Percentiles rank a stretch among this genome's conserved stretches.
These are phyloP conservation scores for Hymenoscyphus fructigenus DNA, from an alignment of 2,329 filamentous ascomycete genomes.

Conservation along the genomic window DNA sequence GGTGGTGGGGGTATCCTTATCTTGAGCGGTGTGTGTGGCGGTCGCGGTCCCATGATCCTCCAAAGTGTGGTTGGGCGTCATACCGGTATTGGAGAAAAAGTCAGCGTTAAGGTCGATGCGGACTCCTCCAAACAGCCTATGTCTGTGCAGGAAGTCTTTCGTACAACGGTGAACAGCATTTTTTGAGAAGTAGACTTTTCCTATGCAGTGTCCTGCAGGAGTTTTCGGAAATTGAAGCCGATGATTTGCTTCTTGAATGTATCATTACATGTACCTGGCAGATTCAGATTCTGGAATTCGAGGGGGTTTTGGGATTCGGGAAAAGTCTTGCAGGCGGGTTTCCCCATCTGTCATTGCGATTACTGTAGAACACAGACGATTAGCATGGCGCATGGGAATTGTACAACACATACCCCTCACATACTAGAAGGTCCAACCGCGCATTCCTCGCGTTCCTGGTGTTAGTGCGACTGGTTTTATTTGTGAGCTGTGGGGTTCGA, in stretches of 20 bases:
- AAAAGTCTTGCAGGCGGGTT: no score
- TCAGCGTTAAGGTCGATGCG: background rate
- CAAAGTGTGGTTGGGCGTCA: conserved; percentile 3
- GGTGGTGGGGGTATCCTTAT: conserved; percentile 5
- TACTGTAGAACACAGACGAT: no score
- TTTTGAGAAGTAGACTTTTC: background rate
- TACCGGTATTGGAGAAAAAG: background rate
- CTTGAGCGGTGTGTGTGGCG: background rate
- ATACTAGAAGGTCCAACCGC: no score
- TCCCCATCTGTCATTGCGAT: no score
- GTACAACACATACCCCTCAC: no score
- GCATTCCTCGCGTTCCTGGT: no score
- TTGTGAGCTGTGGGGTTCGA: no score
- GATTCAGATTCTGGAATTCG: background rate
- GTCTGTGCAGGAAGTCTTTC: conserved; percentile 9
- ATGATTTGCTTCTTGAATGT: conserved; percentile 14
- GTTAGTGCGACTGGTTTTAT: no score
- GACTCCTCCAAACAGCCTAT: no score
- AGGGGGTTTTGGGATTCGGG: no score
- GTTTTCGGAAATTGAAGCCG: conserved; percentile 1
- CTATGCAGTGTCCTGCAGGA: conserved; percentile 6
- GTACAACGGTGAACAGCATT: conserved; percentile 1
- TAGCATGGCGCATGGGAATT: no score
- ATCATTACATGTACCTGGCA: conserved; percentile 19
- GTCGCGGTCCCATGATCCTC: conserved; percentile 17